Conservation (phyloP, 2,329 filamentous ascomycete genomes). For the Talaromyces islandicus region DNA sequence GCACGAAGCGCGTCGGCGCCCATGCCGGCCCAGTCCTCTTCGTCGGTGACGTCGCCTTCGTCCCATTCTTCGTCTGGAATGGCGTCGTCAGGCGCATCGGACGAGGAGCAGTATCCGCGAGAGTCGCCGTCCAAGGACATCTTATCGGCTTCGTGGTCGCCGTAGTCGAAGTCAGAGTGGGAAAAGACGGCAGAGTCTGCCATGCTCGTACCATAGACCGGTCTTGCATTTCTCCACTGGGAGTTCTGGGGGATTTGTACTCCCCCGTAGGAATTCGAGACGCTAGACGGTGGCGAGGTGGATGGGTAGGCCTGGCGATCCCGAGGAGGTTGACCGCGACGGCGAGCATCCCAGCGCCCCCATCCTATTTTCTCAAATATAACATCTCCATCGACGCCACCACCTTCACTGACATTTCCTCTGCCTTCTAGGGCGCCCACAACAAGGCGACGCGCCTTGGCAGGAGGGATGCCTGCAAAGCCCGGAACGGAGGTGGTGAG, state of each 20-base stretch:
- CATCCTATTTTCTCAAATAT: constrained; percentile 91
- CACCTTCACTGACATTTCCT: constrained; percentile 47
- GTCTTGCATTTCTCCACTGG: constrained; percentile 25
- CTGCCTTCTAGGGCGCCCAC: constrained; percentile 87
- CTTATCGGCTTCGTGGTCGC: constrained; percentile 77
- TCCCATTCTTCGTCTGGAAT: constrained; percentile 68
- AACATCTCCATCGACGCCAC: constrained; percentile 52
- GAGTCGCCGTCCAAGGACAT: constrained; percentile 77
- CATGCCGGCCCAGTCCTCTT: constrained; percentile 91
- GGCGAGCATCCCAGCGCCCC: constrained; percentile 88
- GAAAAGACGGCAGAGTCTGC: constrained; percentile 71
- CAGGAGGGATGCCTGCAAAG: constrained; percentile 80
- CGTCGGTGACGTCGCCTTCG: constrained; percentile 84
- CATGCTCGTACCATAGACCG: constrained; percentile 55
- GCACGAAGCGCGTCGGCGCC: constrained; percentile 78
- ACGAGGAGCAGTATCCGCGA: constrained; percentile 63
- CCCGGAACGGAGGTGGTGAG: constrained; percentile 89
- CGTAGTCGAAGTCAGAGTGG: constrained; percentile 58
- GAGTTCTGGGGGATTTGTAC: constrained; percentile 42
- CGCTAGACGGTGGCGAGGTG: constrained; percentile 34
- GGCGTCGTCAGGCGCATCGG: constrained; percentile 62
- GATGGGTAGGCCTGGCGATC: constrained; percentile 21
- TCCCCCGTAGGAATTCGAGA: constrained; percentile 40
- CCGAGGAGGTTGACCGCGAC: constrained; percentile 55
- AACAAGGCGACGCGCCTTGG: constrained; percentile 83